phyloP scores from a whole-genome alignment of 768 basidiomycete species.

The Polyporus arcularius region DNA sequence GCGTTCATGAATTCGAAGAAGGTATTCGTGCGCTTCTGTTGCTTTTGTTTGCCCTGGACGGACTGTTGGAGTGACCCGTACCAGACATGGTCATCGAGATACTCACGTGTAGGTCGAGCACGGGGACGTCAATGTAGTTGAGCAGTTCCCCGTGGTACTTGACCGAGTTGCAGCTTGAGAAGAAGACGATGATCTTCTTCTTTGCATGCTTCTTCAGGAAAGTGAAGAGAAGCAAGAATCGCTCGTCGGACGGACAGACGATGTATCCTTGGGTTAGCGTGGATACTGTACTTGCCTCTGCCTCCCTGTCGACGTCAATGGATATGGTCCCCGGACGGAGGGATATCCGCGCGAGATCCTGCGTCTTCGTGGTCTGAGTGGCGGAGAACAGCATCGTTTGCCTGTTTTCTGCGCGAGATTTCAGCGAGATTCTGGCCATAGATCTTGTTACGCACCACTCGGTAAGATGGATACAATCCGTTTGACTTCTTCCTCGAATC shows the following conservation, averaged over 20 bases:
- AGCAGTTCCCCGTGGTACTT: slow-evolving; percentile 93
- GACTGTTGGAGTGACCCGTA: too few species aligned
- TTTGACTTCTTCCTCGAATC: slow-evolving; percentile 99
- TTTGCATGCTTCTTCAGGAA: slow-evolving; percentile 96
- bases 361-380: slow-evolving; percentile 98
- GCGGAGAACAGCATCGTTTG: slow-evolving; percentile 99
- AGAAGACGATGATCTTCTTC: slow-evolving; percentile 99
- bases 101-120: slow-evolving; percentile 40
- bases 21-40: slow-evolving; percentile 98
- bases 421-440: neutral
- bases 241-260: slow-evolving; percentile 92
- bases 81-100: neutral
- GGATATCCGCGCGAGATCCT: slow-evolving; percentile 95
- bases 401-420: slow-evolving; percentile 63
- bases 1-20: slow-evolving; percentile 99
- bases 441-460: slow-evolving; percentile 57
- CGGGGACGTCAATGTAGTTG: slow-evolving; percentile 98
- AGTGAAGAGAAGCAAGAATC: slow-evolving; percentile 96
- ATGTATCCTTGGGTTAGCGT: slow-evolving; percentile 98
- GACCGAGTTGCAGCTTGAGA: slow-evolving; percentile 67
- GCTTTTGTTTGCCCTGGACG: slow-evolving; percentile 95
- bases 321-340: slow-evolving; percentile 91
- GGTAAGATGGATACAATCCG: slow-evolving; percentile 91
- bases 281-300: slow-evolving; percentile 85
- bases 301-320: slow-evolving; percentile 92